Conservation (phyloP, 805 yeast species). For the Clavispora asparagi region DNA sequence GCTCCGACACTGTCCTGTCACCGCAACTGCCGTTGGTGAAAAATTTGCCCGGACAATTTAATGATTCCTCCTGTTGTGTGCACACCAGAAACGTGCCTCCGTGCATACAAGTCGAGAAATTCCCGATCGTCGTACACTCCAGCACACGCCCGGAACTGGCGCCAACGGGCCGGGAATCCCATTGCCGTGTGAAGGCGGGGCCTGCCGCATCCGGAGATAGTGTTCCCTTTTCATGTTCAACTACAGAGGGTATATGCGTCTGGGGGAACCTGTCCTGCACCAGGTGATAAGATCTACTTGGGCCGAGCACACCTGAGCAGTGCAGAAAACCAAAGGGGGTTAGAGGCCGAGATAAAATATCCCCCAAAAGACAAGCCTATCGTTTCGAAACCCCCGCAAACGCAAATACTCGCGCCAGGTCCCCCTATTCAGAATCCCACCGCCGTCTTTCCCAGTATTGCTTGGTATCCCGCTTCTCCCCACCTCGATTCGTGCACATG, state of each 20-base stretch:
- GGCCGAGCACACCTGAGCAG: background rate
- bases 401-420: background rate
- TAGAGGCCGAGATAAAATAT: background rate
- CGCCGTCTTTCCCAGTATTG: background rate
- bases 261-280: background rate
- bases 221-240: too few species aligned
- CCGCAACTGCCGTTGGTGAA: too few species aligned
- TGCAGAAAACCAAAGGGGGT: background rate
- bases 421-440: background rate
- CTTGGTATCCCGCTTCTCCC: too few species aligned
- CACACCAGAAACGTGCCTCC: background rate
- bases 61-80: background rate
- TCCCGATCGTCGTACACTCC: too few species aligned
- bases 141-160: too few species aligned
- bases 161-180: too few species aligned
- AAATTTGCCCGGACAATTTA: too few species aligned
- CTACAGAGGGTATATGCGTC: background rate
- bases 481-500: conserved; percentile 2
- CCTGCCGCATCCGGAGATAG: too few species aligned
- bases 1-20: too few species aligned
- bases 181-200: too few species aligned
- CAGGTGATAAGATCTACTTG: background rate
- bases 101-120: background rate
- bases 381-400: too few species aligned
- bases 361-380: too few species aligned